These are phyloP conservation scores for Senecio squalidus DNA, from an alignment of 140 eudicot species.

Conservation along the genomic window DNA sequence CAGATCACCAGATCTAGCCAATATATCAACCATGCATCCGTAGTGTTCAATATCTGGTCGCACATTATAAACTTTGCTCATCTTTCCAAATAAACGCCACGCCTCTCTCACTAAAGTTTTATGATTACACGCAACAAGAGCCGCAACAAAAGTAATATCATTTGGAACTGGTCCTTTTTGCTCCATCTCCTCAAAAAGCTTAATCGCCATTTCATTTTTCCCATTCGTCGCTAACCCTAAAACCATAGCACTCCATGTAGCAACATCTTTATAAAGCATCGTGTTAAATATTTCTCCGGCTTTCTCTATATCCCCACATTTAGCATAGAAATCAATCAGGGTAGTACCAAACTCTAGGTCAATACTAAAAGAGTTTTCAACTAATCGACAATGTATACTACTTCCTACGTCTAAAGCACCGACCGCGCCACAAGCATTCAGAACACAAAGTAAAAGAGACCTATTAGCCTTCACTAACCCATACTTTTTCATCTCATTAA, in stretches of 20 bases:
- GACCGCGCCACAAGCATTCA: constrained; percentile 36
- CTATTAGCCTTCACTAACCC: constrained; percentile 13
- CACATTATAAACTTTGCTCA: constrained; percentile 31
- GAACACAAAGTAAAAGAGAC: constrained; percentile 25
- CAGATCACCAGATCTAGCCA: constrained; percentile 30
- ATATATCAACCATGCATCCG: constrained; percentile 47
- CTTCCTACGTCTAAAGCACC: constrained; percentile 33
- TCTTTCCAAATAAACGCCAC: constrained; percentile 34
- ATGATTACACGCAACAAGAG: constrained; percentile 48
- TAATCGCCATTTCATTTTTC: constrained; percentile 19
- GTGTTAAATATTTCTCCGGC: constrained; percentile 18
- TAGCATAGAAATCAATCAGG: constrained; percentile 32
- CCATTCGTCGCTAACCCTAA: constrained; percentile 37
- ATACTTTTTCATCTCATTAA: constrained; percentile 1
- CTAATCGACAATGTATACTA: constrained; percentile 12
- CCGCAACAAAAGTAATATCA: constrained; percentile 29
- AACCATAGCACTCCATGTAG: constrained; percentile 41
- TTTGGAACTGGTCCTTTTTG: constrained; percentile 34
- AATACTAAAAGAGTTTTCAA: neutral
- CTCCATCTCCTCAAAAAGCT: constrained; percentile 37
- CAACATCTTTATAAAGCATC: constrained; percentile 29
- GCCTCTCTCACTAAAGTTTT: constrained; percentile 20
- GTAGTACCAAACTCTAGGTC: constrained; percentile 29
- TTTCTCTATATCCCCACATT: constrained; percentile 31
- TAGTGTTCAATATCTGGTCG: constrained; percentile 34